Evolutionary conservation across 129 eudicot genomes (phyloP).

Genomic region (Artemisia annua): DNA sequence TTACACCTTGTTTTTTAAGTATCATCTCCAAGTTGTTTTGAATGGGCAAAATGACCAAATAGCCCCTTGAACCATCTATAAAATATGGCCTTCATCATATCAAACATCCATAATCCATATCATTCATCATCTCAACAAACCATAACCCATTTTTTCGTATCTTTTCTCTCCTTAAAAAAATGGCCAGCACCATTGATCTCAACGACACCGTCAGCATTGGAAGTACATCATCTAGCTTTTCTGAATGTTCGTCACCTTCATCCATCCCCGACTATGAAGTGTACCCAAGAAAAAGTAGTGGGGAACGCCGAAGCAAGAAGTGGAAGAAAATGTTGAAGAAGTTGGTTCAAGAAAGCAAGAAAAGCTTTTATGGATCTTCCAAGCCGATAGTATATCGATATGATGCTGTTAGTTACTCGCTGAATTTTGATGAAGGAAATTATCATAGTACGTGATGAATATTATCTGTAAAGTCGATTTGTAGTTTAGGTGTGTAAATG

Average conservation of each 20-base stretch:
- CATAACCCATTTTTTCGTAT: background rate
- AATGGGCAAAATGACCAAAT: too few species aligned
- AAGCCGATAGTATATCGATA: constrained; percentile 48
- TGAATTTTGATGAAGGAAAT: constrained; percentile 75
- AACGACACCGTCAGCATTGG: background rate
- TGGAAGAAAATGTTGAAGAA: constrained; percentile 55
- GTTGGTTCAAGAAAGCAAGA: constrained; percentile 51
- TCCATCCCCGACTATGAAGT: constrained; percentile 53
- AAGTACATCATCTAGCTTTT: constrained; percentile 10
- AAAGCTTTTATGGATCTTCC: constrained; percentile 37
- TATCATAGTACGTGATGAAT: constrained; percentile 22
- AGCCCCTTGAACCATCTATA: too few species aligned
- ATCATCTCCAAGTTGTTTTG: too few species aligned
- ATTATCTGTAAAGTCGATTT: background rate
- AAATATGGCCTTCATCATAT: too few species aligned
- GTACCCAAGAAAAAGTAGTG: constrained; percentile 30
- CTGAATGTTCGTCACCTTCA: constrained; percentile 23
- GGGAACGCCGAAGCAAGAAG: constrained; percentile 16
- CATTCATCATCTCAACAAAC: background rate
- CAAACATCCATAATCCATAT: background rate
- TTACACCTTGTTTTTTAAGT: too few species aligned
- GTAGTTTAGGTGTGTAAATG: too few species aligned
- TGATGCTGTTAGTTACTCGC: constrained; percentile 71
- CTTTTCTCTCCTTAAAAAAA: background rate
- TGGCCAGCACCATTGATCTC: background rate